phyloP scores from a whole-genome alignment of 129 eudicot species.

The Erigeron canadensis region DNA sequence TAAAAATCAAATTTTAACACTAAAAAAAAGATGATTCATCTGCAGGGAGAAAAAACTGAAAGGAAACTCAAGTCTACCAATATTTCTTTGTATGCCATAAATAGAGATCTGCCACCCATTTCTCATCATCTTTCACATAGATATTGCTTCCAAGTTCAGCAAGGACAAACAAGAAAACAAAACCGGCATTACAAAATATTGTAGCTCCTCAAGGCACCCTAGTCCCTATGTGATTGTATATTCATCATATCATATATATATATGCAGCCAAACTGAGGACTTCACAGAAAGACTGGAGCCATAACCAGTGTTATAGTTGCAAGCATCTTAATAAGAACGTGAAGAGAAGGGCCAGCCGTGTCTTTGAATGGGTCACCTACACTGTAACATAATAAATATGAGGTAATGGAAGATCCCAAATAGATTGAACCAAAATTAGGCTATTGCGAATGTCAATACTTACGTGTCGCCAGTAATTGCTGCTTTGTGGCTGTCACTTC shows the following conservation, averaged over 20 bases:
- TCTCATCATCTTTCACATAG: conserved; percentile 13
- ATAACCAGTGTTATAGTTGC: conserved; percentile 94
- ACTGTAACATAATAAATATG: conserved; percentile 35
- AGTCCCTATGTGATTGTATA: conserved; percentile 6
- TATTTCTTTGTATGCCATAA: conserved; percentile 14
- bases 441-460: conserved; percentile 26
- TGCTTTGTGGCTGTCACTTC: conserved; percentile 96
- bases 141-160: conserved; percentile 20
- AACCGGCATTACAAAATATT: conserved; percentile 16
- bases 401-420: not conserved
- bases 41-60: conserved; percentile 19
- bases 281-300: conserved; percentile 96
- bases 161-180: conserved; percentile 10
- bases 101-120: conserved; percentile 14
- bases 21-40: not conserved
- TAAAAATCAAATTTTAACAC: not conserved
- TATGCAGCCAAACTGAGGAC: conserved; percentile 11
- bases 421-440: not conserved
- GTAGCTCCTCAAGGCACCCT: not conserved
- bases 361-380: conserved; percentile 99
- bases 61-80: conserved; percentile 17
- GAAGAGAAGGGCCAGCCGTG: conserved; percentile 97
- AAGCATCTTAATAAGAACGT: conserved; percentile 94
- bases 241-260: conserved; percentile 13
- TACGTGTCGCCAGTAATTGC: conserved; percentile 98